phyloP scores from a whole-genome alignment of 2,329 filamentous ascomycete species.

The Alternaria burnsii region DNA sequence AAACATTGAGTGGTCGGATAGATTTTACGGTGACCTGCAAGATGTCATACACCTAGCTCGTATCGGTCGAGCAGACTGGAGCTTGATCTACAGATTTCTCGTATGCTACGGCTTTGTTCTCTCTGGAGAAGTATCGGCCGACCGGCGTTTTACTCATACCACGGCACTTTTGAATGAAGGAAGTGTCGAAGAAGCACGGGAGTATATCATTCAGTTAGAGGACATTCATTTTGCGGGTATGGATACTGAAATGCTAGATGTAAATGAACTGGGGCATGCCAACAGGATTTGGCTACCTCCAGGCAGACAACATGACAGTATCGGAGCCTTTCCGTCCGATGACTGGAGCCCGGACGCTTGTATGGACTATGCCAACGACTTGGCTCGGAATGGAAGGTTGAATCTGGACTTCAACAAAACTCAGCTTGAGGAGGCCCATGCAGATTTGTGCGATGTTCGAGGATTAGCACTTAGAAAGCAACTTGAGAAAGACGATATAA shows the following conservation, averaged over 20 bases:
- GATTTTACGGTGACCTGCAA: constrained; percentile 13
- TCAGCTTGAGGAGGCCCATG: background rate
- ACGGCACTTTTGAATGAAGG: background rate
- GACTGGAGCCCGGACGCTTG: background rate
- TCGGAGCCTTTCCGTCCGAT: background rate
- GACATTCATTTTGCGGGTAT: background rate
- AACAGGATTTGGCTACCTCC: background rate
- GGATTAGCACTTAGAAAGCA: background rate
- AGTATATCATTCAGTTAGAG: background rate
- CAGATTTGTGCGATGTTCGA: background rate
- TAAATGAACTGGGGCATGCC: background rate
- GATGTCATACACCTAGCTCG: constrained; percentile 20
- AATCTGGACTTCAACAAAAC: background rate
- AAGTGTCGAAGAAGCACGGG: background rate
- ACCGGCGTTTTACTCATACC: background rate
- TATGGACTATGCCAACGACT: background rate
- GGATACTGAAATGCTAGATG: background rate
- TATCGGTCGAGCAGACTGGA: constrained; percentile 16
- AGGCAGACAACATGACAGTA: background rate
- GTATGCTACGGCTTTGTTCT: constrained; percentile 16
- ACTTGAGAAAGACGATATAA: background rate
- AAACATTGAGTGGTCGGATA: constrained; percentile 8
- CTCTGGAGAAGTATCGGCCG: background rate
- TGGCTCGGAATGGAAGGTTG: background rate
- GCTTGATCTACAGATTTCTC: constrained; percentile 26